Percentiles rank a stretch among this genome's conserved stretches.
phyloP scores from a whole-genome alignment of 768 basidiomycete genomes.

The Phaffia tasmanica region DNA sequence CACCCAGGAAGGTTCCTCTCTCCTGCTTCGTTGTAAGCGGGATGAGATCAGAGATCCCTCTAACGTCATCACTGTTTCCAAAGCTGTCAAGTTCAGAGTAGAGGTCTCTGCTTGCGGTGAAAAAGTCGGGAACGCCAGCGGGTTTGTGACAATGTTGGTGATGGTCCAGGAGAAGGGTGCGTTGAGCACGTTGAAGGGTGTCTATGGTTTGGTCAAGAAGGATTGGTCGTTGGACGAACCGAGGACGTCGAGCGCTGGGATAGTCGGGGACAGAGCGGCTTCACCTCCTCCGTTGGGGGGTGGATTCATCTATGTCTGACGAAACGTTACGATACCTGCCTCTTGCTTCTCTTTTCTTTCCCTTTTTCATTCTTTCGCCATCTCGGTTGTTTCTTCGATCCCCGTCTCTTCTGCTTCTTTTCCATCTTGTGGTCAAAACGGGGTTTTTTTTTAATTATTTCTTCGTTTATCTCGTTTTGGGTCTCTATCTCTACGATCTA shows the following conservation, averaged over 20 bases:
- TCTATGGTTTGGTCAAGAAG: slow-evolving; percentile 15
- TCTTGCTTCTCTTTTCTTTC: neutral
- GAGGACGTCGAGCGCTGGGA: slow-evolving; percentile 7
- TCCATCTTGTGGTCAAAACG: neutral
- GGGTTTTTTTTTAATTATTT: neutral
- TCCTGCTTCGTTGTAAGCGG: slow-evolving; percentile 63
- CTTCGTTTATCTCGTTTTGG: neutral
- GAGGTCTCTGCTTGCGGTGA: slow-evolving; percentile 47
- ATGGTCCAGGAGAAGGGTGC: slow-evolving; percentile 81
- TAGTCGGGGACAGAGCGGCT: neutral
- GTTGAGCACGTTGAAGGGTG: slow-evolving; percentile 59
- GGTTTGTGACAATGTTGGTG: slow-evolving; percentile 51
- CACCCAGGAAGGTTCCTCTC: slow-evolving; percentile 29
- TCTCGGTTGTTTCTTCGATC: neutral
- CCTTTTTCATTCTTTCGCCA: neutral
- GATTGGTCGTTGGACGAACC: slow-evolving; percentile 24
- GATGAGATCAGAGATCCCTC: slow-evolving; percentile 52
- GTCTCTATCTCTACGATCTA: neutral
- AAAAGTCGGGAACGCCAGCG: slow-evolving; percentile 38
- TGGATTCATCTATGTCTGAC: slow-evolving; percentile 17
- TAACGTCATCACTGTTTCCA: slow-evolving; percentile 49
- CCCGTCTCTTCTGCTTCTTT: neutral
- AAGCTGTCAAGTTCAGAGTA: slow-evolving; percentile 69
- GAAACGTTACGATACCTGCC: no score
- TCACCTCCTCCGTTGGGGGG: slow-evolving; percentile 4